phyloP scores from a whole-genome alignment of 441 rosid species.

The Populus tomentosa region DNA sequence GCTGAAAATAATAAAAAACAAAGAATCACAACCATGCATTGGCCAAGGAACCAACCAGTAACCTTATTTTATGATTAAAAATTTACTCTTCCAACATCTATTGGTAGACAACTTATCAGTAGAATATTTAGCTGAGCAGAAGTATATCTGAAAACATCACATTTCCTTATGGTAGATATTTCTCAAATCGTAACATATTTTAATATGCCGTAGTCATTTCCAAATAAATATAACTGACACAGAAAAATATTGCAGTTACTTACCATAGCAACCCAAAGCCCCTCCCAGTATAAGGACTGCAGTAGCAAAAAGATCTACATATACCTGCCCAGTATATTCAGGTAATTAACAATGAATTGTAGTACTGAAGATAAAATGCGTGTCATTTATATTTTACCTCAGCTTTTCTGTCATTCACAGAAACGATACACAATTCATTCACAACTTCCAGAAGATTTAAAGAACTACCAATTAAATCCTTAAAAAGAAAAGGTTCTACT shows the following conservation, averaged over 20 bases:
- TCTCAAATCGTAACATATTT: not conserved
- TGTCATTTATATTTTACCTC: not conserved
- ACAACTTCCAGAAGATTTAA: not conserved
- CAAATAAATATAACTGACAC: not conserved
- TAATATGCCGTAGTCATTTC: not conserved
- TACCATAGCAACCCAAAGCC: conserved; percentile 62
- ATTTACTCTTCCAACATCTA: not conserved
- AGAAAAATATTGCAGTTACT: conserved; percentile 17
- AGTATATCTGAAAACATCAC: not conserved
- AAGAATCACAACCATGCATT: not conserved
- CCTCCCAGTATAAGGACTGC: conserved; percentile 48
- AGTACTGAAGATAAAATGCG: not conserved
- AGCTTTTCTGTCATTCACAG: not conserved
- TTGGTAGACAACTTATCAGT: not conserved
- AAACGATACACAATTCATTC: not conserved
- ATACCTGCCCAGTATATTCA: conserved; percentile 41
- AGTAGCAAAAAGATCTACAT: conserved; percentile 39
- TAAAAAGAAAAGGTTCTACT: not conserved
- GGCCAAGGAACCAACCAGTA: not conserved
- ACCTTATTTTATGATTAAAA: not conserved
- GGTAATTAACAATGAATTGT: not conserved
- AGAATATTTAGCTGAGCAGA: not conserved
- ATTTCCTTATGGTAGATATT: not conserved
- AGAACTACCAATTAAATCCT: not conserved
- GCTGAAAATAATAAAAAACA: not conserved